These are phyloP conservation scores for Nigrospora oryzae DNA, from an alignment of 2,329 filamentous ascomycete species.

Conservation along the genomic window DNA sequence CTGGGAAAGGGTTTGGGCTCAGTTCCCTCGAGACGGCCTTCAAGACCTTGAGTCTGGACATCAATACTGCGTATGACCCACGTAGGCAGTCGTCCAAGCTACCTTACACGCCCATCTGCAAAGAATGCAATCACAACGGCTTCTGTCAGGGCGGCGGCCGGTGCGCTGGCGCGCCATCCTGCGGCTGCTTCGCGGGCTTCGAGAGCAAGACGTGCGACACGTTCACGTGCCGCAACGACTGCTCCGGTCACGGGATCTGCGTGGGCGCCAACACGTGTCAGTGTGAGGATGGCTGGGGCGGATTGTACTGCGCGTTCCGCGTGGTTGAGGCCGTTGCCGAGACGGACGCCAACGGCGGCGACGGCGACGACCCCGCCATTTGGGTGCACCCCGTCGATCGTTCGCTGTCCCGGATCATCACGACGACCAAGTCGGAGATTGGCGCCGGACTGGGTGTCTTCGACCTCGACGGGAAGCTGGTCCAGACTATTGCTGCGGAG, in stretches of 20 bases:
- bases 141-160: conserved; percentile 20
- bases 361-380: conserved; percentile 39
- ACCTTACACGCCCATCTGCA: conserved; percentile 18
- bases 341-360: conserved; percentile 32
- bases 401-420: conserved; percentile 38
- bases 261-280: conserved; percentile 30
- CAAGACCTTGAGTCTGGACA: conserved; percentile 19
- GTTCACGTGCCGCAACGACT: conserved; percentile 29
- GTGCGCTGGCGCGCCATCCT: conserved; percentile 10
- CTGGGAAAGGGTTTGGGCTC: conserved; percentile 27
- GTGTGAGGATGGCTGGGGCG: conserved; percentile 33
- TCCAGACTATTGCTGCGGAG: conserved; percentile 33
- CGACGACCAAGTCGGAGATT: conserved; percentile 39
- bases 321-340: conserved; percentile 30
- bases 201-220: conserved; percentile 22
- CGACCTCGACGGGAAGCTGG: conserved; percentile 35
- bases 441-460: conserved; percentile 41
- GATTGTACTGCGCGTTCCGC: conserved; percentile 35
- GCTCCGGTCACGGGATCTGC: conserved; percentile 31
- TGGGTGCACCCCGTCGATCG: conserved; percentile 34
- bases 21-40: conserved; percentile 28
- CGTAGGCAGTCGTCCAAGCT: conserved; percentile 13
- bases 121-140: conserved; percentile 26
- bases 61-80: conserved; percentile 30
- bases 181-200: conserved; percentile 36